Evolutionary conservation across 2,329 filamentous ascomycete species (phyloP).

Genomic region (Aspergillus fijiensis): DNA sequence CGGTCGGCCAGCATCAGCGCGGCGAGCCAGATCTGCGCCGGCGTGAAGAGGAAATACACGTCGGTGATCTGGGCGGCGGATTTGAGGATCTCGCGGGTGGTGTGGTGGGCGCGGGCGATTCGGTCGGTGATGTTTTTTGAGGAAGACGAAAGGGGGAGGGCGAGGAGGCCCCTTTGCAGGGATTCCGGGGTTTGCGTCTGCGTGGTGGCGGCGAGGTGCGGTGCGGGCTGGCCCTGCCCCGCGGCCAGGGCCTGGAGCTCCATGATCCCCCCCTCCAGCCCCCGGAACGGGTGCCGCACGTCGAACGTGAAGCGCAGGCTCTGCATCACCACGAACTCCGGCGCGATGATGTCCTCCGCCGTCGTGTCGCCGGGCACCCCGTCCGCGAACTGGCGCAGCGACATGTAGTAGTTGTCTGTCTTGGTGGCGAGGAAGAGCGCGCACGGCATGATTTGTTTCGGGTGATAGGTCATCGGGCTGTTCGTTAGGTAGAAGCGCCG

Average conservation of each 20-base stretch:
- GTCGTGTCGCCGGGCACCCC: slow-evolving; percentile 70
- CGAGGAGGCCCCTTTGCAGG: slow-evolving; percentile 31
- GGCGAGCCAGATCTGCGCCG: slow-evolving; percentile 88
- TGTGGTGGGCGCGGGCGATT: slow-evolving; percentile 65
- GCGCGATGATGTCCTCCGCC: slow-evolving; percentile 79
- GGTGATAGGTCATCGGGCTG: slow-evolving; percentile 93
- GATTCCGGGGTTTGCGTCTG: slow-evolving; percentile 28
- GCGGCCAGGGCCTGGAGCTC: slow-evolving; percentile 70
- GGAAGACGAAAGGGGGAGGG: slow-evolving; percentile 29
- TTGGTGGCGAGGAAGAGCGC: slow-evolving; percentile 92
- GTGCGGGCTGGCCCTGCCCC: slow-evolving; percentile 51
- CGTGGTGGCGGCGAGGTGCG: slow-evolving; percentile 23
- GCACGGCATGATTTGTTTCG: slow-evolving; percentile 82
- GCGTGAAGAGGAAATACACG: slow-evolving; percentile 95
- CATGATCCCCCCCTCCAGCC: slow-evolving; percentile 80
- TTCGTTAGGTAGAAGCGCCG: slow-evolving; percentile 95
- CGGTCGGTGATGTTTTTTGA: slow-evolving; percentile 41
- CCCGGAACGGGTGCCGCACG: slow-evolving; percentile 84
- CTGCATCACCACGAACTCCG: slow-evolving; percentile 90
- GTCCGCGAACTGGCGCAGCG: slow-evolving; percentile 64
- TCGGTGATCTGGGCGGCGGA: slow-evolving; percentile 84
- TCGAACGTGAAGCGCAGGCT: slow-evolving; percentile 92
- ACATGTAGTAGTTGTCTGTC: slow-evolving; percentile 79
- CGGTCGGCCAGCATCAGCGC: slow-evolving; percentile 72
- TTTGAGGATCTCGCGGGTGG: slow-evolving; percentile 71